Conservation (phyloP, 106 monocot genomes). For the Platanthera zijinensis region DNA sequence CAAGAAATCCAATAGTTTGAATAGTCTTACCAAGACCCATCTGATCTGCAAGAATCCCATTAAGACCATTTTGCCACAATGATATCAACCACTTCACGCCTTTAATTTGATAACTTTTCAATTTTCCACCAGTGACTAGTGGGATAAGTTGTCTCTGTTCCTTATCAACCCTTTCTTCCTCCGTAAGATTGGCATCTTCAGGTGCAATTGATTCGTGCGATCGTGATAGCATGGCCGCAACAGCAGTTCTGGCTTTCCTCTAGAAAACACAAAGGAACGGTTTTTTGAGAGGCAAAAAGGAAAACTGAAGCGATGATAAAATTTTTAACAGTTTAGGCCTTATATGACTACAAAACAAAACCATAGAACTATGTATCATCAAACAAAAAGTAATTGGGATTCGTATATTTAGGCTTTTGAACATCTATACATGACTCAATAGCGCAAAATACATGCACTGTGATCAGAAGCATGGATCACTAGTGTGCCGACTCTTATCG, state of each 20-base stretch:
- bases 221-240: slow-evolving; percentile 80
- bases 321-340: background rate
- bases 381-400: too few relatives aligned
- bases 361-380: background rate
- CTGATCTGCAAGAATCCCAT: slow-evolving; percentile 97
- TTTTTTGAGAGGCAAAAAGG: background rate
- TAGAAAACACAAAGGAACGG: slow-evolving; percentile 9
- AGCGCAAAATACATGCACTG: too few relatives aligned
- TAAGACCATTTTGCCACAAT: slow-evolving; percentile 95
- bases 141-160: slow-evolving; percentile 86
- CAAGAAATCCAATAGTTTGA: slow-evolving; percentile 93
- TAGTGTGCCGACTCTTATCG: too few relatives aligned
- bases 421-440: too few relatives aligned
- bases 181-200: slow-evolving; percentile 62
- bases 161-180: slow-evolving; percentile 61
- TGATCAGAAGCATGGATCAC: too few relatives aligned
- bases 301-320: background rate
- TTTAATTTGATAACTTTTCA: slow-evolving; percentile 88
- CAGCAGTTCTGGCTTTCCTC: slow-evolving; percentile 82
- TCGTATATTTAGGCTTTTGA: too few relatives aligned
- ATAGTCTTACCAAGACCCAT: slow-evolving; percentile 99
- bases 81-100: slow-evolving; percentile 97
- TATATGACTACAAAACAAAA: background rate
- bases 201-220: slow-evolving; percentile 39
- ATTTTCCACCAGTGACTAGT: slow-evolving; percentile 83